phyloP scores from a whole-genome alignment of 176 grass and related monocot species.

The Alopecurus myosuroides region DNA sequence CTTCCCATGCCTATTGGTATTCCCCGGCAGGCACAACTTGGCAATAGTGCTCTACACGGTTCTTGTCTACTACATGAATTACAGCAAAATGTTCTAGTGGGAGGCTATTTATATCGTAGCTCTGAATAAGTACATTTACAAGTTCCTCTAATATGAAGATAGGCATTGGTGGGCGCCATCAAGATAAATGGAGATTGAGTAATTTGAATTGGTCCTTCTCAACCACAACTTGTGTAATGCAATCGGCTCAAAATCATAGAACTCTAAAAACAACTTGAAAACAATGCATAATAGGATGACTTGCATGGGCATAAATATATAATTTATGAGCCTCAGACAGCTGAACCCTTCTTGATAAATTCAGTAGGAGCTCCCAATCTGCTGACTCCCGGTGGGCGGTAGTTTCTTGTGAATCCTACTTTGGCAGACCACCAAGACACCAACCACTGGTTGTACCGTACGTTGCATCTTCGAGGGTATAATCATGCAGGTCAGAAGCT shows the following conservation, averaged over 20 bases:
- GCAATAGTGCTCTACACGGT: too few species aligned
- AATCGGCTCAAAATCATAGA: not conserved
- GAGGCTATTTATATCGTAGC: not conserved
- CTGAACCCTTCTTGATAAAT: too few species aligned
- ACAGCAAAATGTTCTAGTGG: not conserved
- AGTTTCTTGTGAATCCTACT: too few species aligned
- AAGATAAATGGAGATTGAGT: not conserved
- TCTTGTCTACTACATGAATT: not conserved
- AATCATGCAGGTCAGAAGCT: slow-evolving; percentile 25
- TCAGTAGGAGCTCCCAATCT: too few species aligned
- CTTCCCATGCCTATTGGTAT: not conserved
- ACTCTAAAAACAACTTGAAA: too few species aligned
- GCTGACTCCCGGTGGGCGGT: too few species aligned
- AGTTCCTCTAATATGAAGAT: not conserved
- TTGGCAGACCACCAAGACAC: not conserved
- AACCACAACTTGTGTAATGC: not conserved
- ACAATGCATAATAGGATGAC: too few species aligned
- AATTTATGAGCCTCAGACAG: too few species aligned
- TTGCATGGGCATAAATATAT: too few species aligned
- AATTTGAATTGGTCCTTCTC: not conserved
- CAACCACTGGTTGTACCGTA: slow-evolving; percentile 4
- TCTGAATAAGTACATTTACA: not conserved
- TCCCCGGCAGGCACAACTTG: not conserved
- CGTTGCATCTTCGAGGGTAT: slow-evolving; percentile 21
- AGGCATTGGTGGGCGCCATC: not conserved